Conservation (phyloP, 139 green algal species). For the Chlamydomonas schloesseri region DNA sequence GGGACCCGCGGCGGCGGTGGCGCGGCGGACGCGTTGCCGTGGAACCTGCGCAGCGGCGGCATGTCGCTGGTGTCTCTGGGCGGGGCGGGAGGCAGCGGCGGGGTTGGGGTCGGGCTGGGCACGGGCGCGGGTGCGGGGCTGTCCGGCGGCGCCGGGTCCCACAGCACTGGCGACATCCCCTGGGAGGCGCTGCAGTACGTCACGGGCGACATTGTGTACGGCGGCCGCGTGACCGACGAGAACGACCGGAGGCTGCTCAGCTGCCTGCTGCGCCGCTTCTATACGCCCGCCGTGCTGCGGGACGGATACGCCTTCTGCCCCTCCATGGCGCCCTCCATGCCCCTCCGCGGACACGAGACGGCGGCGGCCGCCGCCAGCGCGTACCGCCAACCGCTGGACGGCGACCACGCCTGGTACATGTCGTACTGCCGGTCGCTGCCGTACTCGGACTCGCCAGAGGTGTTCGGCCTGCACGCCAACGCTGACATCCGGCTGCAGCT, state of each 20-base stretch:
- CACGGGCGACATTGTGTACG: conserved; percentile 88
- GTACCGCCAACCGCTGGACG: conserved; percentile 58
- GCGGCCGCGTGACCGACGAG: conserved; percentile 87
- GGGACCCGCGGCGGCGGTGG: not conserved
- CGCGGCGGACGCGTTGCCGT: not conserved
- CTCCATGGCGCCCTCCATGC: not conserved
- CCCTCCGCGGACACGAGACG: too few species aligned
- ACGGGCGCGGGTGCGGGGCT: not conserved
- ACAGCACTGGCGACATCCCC: conserved; percentile 48
- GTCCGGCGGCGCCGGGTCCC: conserved; percentile 4
- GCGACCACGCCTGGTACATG: conserved; percentile 55
- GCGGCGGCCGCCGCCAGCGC: not conserved
- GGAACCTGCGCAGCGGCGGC: not conserved
- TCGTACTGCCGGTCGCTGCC: conserved; percentile 69
- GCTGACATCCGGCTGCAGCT: conserved; percentile 79
- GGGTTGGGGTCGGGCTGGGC: not conserved
- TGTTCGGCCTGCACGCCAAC: conserved; percentile 90
- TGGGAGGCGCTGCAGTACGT: conserved; percentile 85
- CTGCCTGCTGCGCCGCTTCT: conserved; percentile 75
- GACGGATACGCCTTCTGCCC: conserved; percentile 17
- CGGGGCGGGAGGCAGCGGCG: too few species aligned
- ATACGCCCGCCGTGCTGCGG: conserved; percentile 26
- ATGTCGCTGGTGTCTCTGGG: not conserved
- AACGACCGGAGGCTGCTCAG: conserved; percentile 81
- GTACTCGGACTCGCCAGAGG: conserved; percentile 69